Base-by-base conservation (phyloP, 306 rosid genomes). In the Abrus precatorius region DNA sequence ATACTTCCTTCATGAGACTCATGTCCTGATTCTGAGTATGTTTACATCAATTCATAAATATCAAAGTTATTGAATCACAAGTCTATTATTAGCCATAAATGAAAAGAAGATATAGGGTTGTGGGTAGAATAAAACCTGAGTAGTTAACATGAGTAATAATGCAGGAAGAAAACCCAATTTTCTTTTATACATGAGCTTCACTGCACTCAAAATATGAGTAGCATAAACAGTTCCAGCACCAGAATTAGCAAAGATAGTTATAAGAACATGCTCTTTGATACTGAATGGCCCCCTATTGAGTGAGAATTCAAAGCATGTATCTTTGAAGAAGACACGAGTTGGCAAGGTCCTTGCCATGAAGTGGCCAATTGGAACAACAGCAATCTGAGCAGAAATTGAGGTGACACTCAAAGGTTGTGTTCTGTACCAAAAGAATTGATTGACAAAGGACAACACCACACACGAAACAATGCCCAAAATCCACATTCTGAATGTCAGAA, bases 341-440 rank as follows among this genome's bases (percentile, higher is more conserved):
- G 97, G 97, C 69, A 94, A 77, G 0, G 84, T 63, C 81, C 78
- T 85, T 1, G 97, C 98, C 97, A 92, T 87, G 45, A 92, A 83
- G 63, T 90, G 97, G 5, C 97, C 98, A 2, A 94, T 50, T 1
- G 98, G 98, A 67, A 94, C 97, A 32, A 94, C 97, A 47, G 97
- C 98, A 83, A 94, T 94, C 84, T 92, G 98, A 6, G 93, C 97
- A 59, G 94, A 84, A 50, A 92, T 86, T 0, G 98, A 85, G 13
- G 88, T 38, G 14, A 92, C 69, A 5, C n/a, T 34, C 85, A 94
- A 64, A 12, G 98, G 98, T 82, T 91, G 86, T 9, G 87, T 84
- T 61, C 98, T 87, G 78, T 94, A 94, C 97, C 97, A 94, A 27
- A 92, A 92, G 88, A 94, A 94, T 72, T 94, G 98, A 61, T 92